phyloP scores from a whole-genome alignment of 345 rosid genomes.

The Boechera stricta region DNA sequence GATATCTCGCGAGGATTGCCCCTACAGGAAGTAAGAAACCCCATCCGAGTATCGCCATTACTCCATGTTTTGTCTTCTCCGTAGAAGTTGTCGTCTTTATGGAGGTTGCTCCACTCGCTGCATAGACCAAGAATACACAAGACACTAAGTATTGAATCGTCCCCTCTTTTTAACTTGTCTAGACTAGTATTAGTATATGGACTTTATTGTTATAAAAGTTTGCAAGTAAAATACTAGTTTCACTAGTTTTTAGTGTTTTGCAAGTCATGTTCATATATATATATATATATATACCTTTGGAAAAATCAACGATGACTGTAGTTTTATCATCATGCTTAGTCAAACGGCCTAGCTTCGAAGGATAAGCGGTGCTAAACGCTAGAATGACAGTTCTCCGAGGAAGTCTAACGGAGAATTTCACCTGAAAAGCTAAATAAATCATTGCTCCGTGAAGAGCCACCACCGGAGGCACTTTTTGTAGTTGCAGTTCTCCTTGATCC shows the following conservation, averaged over 20 bases:
- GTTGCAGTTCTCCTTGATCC: slow-evolving; percentile 76
- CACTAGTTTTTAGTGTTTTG: not conserved
- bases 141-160: not conserved
- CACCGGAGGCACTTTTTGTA: slow-evolving; percentile 69
- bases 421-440: slow-evolving; percentile 83
- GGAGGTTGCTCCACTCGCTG: slow-evolving; percentile 52
- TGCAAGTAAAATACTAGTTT: not conserved
- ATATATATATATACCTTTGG: slow-evolving; percentile 48
- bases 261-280: no score
- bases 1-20: slow-evolving; percentile 77
- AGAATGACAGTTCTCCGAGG: slow-evolving; percentile 65
- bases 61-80: slow-evolving; percentile 77
- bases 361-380: slow-evolving; percentile 69
- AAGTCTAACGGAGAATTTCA: slow-evolving; percentile 57
- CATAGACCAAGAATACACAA: slow-evolving; percentile 36
- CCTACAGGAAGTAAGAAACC: slow-evolving; percentile 79
- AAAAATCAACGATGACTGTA: slow-evolving; percentile 68
- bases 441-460: slow-evolving; percentile 75
- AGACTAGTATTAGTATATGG: not conserved
- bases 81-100: slow-evolving; percentile 40
- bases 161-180: not conserved
- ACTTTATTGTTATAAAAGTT: not conserved
- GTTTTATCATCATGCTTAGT: slow-evolving; percentile 75
- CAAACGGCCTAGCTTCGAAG: slow-evolving; percentile 54
- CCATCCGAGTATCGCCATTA: slow-evolving; percentile 76